Evolutionary conservation across 2,329 filamentous ascomycete species (phyloP).

Genomic region (Ophiocordyceps robertsii): DNA sequence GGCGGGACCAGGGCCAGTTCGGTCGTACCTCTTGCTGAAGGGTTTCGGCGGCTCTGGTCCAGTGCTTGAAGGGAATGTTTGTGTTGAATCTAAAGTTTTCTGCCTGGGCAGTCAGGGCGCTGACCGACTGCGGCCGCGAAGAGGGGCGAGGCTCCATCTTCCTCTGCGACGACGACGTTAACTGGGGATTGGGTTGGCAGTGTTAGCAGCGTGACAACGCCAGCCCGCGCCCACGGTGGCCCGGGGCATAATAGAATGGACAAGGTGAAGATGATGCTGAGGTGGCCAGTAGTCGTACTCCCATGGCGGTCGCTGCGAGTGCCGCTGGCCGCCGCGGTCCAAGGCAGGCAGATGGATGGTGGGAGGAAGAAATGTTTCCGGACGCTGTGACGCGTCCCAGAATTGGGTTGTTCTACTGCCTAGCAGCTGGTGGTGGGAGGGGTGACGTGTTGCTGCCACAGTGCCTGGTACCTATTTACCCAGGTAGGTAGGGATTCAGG

Average conservation of each 20-base stretch:
- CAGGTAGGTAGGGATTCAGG: no score
- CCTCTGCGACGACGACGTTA: neutral
- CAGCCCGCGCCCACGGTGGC: conserved; percentile 2
- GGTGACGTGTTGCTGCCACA: no score
- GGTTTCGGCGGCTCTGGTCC: conserved; percentile 68
- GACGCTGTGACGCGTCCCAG: no score
- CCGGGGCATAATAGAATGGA: conserved; percentile 1
- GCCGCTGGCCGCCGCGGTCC: neutral
- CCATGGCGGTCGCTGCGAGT: neutral
- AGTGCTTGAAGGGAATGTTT: conserved; percentile 63
- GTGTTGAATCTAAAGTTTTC: conserved; percentile 71
- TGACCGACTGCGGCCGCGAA: conserved; percentile 45
- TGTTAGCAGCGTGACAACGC: conserved; percentile 1
- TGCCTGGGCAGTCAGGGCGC: conserved; percentile 65
- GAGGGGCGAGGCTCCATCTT: conserved; percentile 15
- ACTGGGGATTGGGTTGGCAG: neutral
- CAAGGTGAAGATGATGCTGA: conserved; percentile 3
- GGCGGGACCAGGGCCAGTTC: neutral
- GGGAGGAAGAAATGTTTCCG: no score
- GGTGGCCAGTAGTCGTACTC: conserved; percentile 1
- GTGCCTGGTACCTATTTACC: no score
- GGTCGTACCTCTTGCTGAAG: conserved; percentile 65
- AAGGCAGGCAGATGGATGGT: no score
- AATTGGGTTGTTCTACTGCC: no score
- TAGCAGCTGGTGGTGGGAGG: no score